Base-by-base conservation (phyloP, 331 rosid species). In the Pyracantha coccinea region DNA sequence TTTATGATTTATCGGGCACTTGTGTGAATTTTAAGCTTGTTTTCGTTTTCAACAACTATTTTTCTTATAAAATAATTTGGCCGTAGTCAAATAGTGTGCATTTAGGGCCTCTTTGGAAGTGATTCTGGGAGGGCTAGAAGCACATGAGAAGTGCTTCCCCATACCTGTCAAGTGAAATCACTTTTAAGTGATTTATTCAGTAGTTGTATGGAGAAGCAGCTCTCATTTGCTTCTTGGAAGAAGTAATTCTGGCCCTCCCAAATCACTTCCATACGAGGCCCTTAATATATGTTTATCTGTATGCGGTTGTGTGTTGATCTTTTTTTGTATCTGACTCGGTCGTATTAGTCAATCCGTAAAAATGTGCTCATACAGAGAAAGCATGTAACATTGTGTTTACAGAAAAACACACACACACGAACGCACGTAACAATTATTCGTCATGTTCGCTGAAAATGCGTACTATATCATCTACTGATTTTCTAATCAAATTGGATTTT, bases 401-500 rank as follows among this genome's bases (percentile, higher is more conserved):
- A 10, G 15, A 57, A 20, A 57, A 16, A 68, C 73, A 27, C 35
- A 53, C 50, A 13, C 55, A 13, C 5, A 14, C 0, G 16, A 23
- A 25, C 24, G 0, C 25, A 8, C 25, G 60, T 53, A 41, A 45
- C 35, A 2, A 6, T 3, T 69, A 7, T 63, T 70, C 6, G 0
- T 61, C 52, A 50, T 32, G 28, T 11, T 71, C 2, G 10, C 62
- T 5, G 55, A 28, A 15, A 17, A 61, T 25, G 52, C 35, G 16
- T 68, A n/a, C 38, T 29, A 24, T 24, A 29, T 20, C 52, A 21
- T 29, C 25, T 70, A 12, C 75, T 82, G 28, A n/a, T 67, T 57
- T 69, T 76, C 58, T 62, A 44, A 57, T 75, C 35, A 53, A 71
- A 72, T 78, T 1, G 59, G 80, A 61, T 31, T 60, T 61, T 79